Evolutionary conservation across 345 rosid genomes (phyloP), one percentile per base, ranked within the genome.

Genomic region (Chamaenerion angustifolium): DNA sequence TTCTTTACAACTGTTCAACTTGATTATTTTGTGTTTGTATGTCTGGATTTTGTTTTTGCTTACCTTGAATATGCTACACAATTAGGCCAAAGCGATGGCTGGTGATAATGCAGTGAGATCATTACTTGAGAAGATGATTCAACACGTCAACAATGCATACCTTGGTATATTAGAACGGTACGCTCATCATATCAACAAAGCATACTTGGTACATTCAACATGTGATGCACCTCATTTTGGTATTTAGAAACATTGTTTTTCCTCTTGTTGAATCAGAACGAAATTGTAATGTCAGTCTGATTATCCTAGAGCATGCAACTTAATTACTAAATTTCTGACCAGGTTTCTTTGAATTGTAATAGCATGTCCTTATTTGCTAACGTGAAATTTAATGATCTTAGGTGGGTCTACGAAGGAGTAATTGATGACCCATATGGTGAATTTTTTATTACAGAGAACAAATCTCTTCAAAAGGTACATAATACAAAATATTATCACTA

Each of bases 361-460:
- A 41, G 11, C 23, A 54, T 40, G 42, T 44, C 42, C 58, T 55
- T 58, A 49, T 59, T 58, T 54, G 40, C 66, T 63, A 21, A 16
- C 45, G 42, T 54, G 57, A 55, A 46, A 46, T 50, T 27, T 51
- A 67, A 56, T 57, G 54, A 52, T 46, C 55, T 49, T 57, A 92
- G 98, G 84, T 92, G 98, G 98, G 88, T 92, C 62, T 92, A 92
- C 71, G 96, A 92, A 78, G 98, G 98, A 62, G 82, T 77, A 55
- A 87, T 92, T 41, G 89, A 92, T 62, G 96, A 92, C 65, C 96
- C 98, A 48, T 92, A 92, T 65, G 93, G 96, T 45, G 98, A 87
- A 64, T 87, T 92, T 74, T 92, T 92, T 56, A 87, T 92, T 57
- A 78, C 80, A 41, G 98, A 87, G 73, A 77, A 84, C 65, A 87